Base-by-base conservation (phyloP, 805 yeast genomes). In the Tetrapisispora pingtungensis region DNA sequence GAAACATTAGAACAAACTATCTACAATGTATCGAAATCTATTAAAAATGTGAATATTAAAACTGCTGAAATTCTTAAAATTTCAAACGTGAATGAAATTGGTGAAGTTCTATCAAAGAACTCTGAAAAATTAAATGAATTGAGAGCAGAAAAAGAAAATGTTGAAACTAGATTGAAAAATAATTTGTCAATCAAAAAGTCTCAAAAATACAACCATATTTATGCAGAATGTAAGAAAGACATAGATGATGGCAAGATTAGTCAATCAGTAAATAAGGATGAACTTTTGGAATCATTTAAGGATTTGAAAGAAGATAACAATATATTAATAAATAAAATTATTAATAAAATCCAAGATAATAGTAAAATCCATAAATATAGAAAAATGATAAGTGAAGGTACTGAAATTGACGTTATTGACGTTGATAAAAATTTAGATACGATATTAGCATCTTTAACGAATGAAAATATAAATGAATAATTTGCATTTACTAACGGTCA, bases 61-160 rank as follows among this genome's bases (percentile, higher is more conserved):
- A 57, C 67, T 8, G 45, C 57, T 19, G 66, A 62, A 19, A 57
- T 76, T 55, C 52, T 78, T 14, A 80, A 83, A 55, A 77, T 79
- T 48, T 83, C 75, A 52, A 95, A 87, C 58, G 72, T 70, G 18
- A 77, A 80, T 49, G 95, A 95, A 7, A 84, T 85, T 51, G 83
- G 94, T 2, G 45, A 45, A 34, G 53, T 51, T 15, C 40, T 57
- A 13, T 36, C 45, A 24, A 47, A 19, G 38, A 49, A 45, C 36
- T 45, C 18, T 8, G 13, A 10, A 13, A 30, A 30, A 10, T 13
- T 35, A 12, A 19, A 30, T 10, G 37, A 43, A 43, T 37, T 44
- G n/a, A 49, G 40, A 27, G 41, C 18, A 8, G 51, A 50, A 17
- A 32, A 51, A 20, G 38, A 41, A n/a, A 33, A 44, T 46, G 37